Evolutionary conservation across 345 rosid genomes (phyloP).

Genomic region (Heritiera fomes): DNA sequence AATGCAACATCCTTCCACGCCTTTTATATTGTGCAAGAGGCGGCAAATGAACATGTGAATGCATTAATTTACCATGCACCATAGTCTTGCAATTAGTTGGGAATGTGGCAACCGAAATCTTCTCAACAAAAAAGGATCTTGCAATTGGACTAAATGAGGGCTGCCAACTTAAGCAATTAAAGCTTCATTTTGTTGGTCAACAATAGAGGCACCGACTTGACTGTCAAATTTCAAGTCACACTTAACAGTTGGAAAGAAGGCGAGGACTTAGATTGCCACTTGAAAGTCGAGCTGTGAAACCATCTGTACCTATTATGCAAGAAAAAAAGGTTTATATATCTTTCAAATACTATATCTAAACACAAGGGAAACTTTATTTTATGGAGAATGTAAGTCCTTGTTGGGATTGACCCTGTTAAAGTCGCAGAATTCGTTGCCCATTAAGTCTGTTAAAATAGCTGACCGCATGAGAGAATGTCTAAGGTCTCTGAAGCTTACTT

Average conservation of each 20-base stretch:
- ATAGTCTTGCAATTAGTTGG: too few relatives aligned
- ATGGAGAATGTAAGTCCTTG: neutral
- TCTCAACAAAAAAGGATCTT: too few relatives aligned
- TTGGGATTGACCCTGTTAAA: constrained; percentile 19
- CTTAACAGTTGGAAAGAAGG: constrained; percentile 54
- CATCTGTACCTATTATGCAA: constrained; percentile 24
- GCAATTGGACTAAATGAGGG: too few relatives aligned
- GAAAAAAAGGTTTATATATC: constrained; percentile 33
- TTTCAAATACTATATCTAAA: neutral
- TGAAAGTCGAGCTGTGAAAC: constrained; percentile 25
- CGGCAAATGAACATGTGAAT: too few relatives aligned
- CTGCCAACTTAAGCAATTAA: too few relatives aligned
- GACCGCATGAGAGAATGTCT: constrained; percentile 67
- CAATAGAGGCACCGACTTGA: too few relatives aligned
- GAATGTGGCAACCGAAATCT: too few relatives aligned
- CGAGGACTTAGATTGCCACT: constrained; percentile 44
- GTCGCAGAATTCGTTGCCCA: constrained; percentile 37
- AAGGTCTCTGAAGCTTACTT: constrained; percentile 61
- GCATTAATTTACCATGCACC: too few relatives aligned
- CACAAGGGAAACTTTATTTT: neutral
- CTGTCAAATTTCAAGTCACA: too few relatives aligned
- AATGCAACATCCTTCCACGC: too few relatives aligned
- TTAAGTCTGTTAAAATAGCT: constrained; percentile 32
- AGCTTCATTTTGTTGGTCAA: too few relatives aligned
- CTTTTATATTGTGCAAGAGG: too few relatives aligned